Conservation (phyloP, 306 rosid genomes). For the Arachis hypogaea region DNA sequence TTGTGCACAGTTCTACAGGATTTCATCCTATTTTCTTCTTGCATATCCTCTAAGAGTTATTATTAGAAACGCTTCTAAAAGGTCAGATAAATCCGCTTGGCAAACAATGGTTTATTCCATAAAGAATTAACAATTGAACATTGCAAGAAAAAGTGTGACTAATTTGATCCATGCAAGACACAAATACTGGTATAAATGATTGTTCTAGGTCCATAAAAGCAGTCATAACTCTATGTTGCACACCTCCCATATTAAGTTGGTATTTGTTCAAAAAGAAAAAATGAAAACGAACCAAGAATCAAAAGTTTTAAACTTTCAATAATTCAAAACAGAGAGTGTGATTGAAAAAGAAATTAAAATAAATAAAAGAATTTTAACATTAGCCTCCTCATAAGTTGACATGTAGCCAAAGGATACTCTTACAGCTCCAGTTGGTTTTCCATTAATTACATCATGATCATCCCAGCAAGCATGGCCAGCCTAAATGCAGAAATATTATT, state of each 20-base stretch:
- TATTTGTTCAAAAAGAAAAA: not conserved
- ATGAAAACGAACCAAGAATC: not conserved
- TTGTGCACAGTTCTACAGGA: not conserved
- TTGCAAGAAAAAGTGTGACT: not conserved
- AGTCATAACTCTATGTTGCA: slow-evolving; percentile 4
- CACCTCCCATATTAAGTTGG: slow-evolving; percentile 15
- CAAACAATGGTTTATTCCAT: not conserved
- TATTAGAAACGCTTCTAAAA: not conserved
- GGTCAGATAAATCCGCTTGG: not conserved
- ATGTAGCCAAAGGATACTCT: slow-evolving; percentile 96
- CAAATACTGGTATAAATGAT: not conserved
- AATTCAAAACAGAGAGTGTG: not conserved
- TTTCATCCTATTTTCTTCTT: not conserved
- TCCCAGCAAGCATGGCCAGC: slow-evolving; percentile 99
- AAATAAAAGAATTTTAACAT: slow-evolving; percentile 53
- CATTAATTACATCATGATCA: slow-evolving; percentile 79
- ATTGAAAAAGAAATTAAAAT: slow-evolving; percentile 29
- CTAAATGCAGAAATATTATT: slow-evolving; percentile 46
- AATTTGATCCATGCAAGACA: not conserved
- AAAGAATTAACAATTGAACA: not conserved
- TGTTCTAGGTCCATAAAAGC: slow-evolving; percentile 12
- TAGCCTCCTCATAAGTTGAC: slow-evolving; percentile 90
- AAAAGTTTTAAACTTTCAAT: not conserved
- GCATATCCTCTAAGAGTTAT: not conserved
- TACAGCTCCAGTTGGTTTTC: slow-evolving; percentile 96